Conservation (phyloP, 1,139 yeast genomes). For the Candida tunisiensis region DNA sequence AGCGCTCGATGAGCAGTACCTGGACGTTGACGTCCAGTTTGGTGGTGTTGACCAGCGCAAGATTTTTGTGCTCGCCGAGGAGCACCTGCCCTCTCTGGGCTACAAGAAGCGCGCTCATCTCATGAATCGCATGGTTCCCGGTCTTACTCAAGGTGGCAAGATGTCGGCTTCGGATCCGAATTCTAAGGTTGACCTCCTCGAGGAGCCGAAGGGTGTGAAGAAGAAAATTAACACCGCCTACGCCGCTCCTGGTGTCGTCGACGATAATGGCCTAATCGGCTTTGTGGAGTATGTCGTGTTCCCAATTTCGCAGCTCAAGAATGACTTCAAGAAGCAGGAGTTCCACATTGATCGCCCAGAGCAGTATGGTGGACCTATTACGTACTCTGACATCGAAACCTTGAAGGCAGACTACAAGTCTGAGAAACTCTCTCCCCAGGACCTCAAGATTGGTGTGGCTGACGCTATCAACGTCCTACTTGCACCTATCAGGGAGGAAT, state of each 20-base stretch:
- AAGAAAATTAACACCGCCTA: conserved; percentile 87
- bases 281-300: conserved; percentile 71
- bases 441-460: conserved; percentile 82
- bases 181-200: conserved; percentile 86
- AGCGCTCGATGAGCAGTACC: conserved; percentile 88
- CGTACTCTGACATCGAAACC: conserved; percentile 50
- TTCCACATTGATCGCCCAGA: conserved; percentile 85
- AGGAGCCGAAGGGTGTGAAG: conserved; percentile 71
- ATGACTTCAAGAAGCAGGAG: conserved; percentile 31
- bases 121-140: conserved; percentile 99
- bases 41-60: conserved; percentile 99
- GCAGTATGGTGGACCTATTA: conserved; percentile 86
- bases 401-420: conserved; percentile 56
- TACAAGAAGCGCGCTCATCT: conserved; percentile 96
- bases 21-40: conserved; percentile 84
- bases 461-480: conserved; percentile 66
- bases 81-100: conserved; percentile 70
- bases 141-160: conserved; percentile 87
- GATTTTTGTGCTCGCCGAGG: conserved; percentile 94
- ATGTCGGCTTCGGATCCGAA: conserved; percentile 99
- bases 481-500: conserved; percentile 71
- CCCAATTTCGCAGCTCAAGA: conserved; percentile 69
- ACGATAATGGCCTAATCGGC: conserved; percentile 79
- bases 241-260: conserved; percentile 90
- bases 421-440: conserved; percentile 77